Evolutionary conservation across 148 eudicot species (phyloP).

Genomic region (Vaccinium vitisidaea): DNA sequence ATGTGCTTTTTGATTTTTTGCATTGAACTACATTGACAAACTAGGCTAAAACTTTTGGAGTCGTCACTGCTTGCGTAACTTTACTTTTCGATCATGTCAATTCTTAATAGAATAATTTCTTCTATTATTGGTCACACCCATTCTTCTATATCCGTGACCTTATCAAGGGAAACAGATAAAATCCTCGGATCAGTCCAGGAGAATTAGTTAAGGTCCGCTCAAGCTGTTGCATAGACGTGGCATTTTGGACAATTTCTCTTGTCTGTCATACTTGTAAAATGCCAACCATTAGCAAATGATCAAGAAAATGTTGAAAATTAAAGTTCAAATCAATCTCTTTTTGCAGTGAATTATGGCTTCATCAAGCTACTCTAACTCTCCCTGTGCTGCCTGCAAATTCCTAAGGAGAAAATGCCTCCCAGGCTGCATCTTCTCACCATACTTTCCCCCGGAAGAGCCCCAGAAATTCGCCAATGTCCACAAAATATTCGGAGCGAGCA

Average conservation of each 20-base stretch:
- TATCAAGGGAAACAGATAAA: too few species aligned
- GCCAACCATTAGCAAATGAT: not conserved
- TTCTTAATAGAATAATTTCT: not conserved
- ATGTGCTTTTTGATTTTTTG: not conserved
- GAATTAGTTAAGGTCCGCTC: too few species aligned
- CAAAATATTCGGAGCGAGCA: slow-evolving; percentile 57
- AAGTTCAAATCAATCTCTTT: not conserved
- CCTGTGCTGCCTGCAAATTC: slow-evolving; percentile 63
- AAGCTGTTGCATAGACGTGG: too few species aligned
- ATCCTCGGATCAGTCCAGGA: too few species aligned
- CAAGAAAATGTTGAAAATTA: too few species aligned
- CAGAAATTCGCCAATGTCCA: slow-evolving; percentile 46
- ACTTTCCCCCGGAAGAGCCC: slow-evolving; percentile 57
- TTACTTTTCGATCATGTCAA: not conserved
- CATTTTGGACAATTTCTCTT: too few species aligned
- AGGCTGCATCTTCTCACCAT: slow-evolving; percentile 45
- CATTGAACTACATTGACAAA: not conserved
- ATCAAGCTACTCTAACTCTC: slow-evolving; percentile 43
- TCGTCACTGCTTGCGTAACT: not conserved
- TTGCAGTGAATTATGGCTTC: slow-evolving; percentile 34
- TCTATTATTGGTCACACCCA: too few species aligned
- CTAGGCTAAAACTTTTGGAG: not conserved
- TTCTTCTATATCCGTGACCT: too few species aligned
- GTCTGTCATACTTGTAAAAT: too few species aligned
- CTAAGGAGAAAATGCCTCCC: slow-evolving; percentile 49